Conservation (phyloP, 2,329 filamentous ascomycete species). For the Aspergillus amoenus region DNA sequence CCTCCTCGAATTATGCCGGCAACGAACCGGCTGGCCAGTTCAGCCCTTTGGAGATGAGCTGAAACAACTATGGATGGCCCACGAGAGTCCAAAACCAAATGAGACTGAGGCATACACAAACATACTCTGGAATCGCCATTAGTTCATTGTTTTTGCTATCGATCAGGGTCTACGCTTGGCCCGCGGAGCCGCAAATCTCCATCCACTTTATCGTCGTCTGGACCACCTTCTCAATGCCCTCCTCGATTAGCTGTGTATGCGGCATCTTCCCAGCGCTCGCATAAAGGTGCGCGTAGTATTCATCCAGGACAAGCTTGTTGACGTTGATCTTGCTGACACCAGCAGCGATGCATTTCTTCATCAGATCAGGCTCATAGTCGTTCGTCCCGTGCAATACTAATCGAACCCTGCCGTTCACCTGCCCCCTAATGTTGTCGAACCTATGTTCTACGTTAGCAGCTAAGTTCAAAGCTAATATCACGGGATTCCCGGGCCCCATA, state of each 20-base stretch:
- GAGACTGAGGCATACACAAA: background rate
- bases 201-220: conserved; percentile 21
- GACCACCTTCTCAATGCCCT: conserved; percentile 34
- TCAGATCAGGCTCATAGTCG: conserved; percentile 55
- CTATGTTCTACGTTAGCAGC: background rate
- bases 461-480: too few relatives aligned
- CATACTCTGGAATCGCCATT: background rate
- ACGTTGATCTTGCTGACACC: conserved; percentile 60
- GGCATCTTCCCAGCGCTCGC: conserved; percentile 51
- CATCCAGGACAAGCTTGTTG: conserved; percentile 55
- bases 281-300: conserved; percentile 50
- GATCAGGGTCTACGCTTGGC: conserved; percentile 1
- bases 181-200: conserved; percentile 19
- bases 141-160: background rate
- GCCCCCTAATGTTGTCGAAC: conserved; percentile 24
- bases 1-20: conserved; percentile 17
- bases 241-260: conserved; percentile 56
- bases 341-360: conserved; percentile 53
- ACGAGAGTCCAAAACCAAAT: background rate
- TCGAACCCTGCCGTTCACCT: background rate
- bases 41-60: conserved; percentile 21
- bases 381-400: conserved; percentile 59
- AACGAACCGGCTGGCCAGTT: conserved; percentile 23
- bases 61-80: conserved; percentile 17
- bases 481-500: background rate